Evolutionary conservation across 805 yeast genomes (phyloP).

Genomic region (Yarrowia osloensis): DNA sequence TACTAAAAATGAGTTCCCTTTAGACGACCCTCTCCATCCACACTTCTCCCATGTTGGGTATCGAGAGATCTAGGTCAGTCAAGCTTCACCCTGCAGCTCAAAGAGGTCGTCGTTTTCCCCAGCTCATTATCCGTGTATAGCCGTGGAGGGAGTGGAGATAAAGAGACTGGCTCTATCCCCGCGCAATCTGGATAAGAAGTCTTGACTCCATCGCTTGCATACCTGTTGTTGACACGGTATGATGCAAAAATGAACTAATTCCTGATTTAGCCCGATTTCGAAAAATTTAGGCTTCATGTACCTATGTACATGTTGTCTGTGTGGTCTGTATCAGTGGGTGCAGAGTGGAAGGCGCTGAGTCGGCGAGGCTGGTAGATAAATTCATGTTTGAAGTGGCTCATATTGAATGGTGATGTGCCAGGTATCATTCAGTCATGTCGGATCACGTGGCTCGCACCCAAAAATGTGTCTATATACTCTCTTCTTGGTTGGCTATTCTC

Average conservation of each 20-base stretch:
- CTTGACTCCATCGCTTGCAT: background rate
- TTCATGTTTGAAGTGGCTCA: background rate
- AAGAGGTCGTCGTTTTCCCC: background rate
- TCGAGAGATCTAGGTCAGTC: constrained; percentile 14
- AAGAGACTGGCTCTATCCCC: background rate
- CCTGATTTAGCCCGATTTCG: background rate
- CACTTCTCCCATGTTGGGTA: background rate
- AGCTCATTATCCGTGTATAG: background rate
- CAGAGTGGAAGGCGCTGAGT: background rate
- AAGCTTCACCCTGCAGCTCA: constrained; percentile 13
- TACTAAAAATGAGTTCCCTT: too few species aligned
- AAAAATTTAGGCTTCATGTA: background rate
- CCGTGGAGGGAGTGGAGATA: background rate
- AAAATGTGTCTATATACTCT: background rate
- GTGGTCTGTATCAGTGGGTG: constrained; percentile 1
- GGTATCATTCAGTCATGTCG: background rate
- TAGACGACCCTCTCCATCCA: too few species aligned
- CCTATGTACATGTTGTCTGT: background rate
- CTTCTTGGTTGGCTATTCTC: background rate
- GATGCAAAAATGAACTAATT: background rate
- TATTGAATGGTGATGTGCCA: background rate
- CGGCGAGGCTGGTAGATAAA: background rate
- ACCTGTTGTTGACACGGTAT: background rate
- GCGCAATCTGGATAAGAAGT: too few species aligned
- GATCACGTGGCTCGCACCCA: background rate